These are phyloP conservation scores for Nemania sp. DNA, from an alignment of 2,329 filamentous ascomycete species.

Conservation along the genomic window DNA sequence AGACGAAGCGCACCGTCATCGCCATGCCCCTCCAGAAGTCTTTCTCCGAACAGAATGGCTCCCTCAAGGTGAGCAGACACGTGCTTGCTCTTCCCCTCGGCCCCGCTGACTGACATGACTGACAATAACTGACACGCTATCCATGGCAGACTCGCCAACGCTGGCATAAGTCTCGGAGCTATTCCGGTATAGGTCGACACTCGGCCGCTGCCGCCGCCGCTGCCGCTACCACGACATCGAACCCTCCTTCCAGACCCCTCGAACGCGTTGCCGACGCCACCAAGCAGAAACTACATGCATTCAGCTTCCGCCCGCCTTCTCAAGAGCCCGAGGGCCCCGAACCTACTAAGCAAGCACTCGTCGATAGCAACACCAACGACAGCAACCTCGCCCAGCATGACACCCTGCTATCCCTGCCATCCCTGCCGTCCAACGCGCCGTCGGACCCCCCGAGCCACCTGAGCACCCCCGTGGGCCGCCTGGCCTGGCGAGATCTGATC, in stretches of 20 bases:
- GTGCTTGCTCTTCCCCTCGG: background rate
- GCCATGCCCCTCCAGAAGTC: slow-evolving; percentile 49
- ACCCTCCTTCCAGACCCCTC: slow-evolving; percentile 42
- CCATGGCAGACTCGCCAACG: slow-evolving; percentile 39
- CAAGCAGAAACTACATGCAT: slow-evolving; percentile 63
- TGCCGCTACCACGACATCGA: background rate
- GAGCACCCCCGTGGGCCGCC: slow-evolving; percentile 55
- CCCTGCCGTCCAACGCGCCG: slow-evolving; percentile 14
- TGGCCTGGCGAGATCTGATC: slow-evolving; percentile 64
- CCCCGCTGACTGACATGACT: background rate
- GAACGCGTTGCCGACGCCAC: slow-evolving; percentile 61
- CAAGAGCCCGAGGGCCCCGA: slow-evolving; percentile 31
- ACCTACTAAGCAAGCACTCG: slow-evolving; percentile 14
- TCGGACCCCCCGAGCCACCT: slow-evolving; percentile 37
- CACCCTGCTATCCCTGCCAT: slow-evolving; percentile 1
- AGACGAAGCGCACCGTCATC: slow-evolving; percentile 33
- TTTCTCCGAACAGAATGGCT: slow-evolving; percentile 46
- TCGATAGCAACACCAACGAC: slow-evolving; percentile 15
- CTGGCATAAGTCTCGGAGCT: slow-evolving; percentile 61
- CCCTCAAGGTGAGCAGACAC: slow-evolving; percentile 37
- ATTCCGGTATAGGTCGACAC: slow-evolving; percentile 47
- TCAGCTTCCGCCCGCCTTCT: slow-evolving; percentile 55
- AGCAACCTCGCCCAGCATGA: slow-evolving; percentile 1
- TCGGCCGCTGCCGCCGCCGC: slow-evolving; percentile 33
- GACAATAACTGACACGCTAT: background rate